These are phyloP conservation scores for Eucalyptus sp. DNA, from an alignment of 345 rosid genomes.

Conservation along the genomic window DNA sequence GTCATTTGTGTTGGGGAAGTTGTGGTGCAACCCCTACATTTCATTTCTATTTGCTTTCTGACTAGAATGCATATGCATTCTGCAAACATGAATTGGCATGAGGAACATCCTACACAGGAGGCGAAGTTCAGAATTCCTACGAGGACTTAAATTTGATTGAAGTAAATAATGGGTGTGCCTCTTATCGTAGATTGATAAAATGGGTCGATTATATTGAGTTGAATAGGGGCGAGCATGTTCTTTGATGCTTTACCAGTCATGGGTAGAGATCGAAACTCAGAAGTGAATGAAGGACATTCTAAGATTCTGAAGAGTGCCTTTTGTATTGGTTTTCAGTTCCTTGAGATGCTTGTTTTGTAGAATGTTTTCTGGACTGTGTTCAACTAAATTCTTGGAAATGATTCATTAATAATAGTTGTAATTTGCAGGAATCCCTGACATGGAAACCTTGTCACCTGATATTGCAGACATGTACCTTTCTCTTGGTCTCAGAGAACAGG, in stretches of 20 bases:
- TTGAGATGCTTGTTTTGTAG: not conserved
- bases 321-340: not conserved
- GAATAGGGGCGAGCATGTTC: not conserved
- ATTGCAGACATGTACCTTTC: conserved; percentile 25
- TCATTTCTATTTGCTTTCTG: not conserved
- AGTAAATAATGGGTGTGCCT: not conserved
- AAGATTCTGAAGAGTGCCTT: not conserved
- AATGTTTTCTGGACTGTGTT: not conserved
- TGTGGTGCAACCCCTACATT: not conserved
- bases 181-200: not conserved
- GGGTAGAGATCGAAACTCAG: not conserved
- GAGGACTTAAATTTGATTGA: not conserved
- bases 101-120: not conserved
- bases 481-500: conserved; percentile 43
- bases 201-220: not conserved
- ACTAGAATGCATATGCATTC: not conserved
- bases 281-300: not conserved
- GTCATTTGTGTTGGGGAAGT: not conserved
- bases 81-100: not conserved
- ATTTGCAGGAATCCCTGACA: conserved; percentile 10
- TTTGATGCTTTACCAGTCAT: not conserved
- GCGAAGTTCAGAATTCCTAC: not conserved
- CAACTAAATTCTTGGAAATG: not conserved
- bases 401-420: conserved; percentile 3
- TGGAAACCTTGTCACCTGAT: conserved; percentile 31